Base-by-base conservation (phyloP, 768 basidiomycete species). In the Mycena maculata region DNA sequence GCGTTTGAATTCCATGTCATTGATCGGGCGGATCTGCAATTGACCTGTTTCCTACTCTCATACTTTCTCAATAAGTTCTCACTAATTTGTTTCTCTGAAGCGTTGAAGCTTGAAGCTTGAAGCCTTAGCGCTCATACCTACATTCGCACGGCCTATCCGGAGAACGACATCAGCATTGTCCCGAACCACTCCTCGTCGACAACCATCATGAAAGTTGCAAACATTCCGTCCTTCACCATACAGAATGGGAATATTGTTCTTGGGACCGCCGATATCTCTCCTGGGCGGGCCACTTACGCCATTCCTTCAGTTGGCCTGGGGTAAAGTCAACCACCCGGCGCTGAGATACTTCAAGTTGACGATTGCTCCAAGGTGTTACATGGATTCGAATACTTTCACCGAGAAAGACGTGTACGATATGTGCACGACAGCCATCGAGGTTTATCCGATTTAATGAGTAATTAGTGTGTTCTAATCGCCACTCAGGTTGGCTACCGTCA, bases 401-500 rank as follows among this genome's bases (percentile, higher is more conserved):
- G 45, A 52, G 23, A 54, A 53, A 28, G 47, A 71, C 28, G 63
- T 71, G 18, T 58, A 66, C 45, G 62, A 63, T n/a, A 68, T 68
- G 67, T 57, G 55, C 49, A 31, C 39, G 41, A 63, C 63, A 33
- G 67, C 67, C 12, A 63, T 69, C 54, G 50, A 61, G 41, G 47
- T 56, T 3, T 39, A 38, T 52, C n/a, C 33, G 11, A 25, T n/a
- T 8, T 16, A 61, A 25, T 8, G 9, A 20, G n/a, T 18, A n/a
- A 4, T 4, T 7, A 22, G 1, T 12, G 8, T 30, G 1, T 30
- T 28, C 20, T n/a, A 53, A 52, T 9, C 28, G 8, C n/a, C 36
- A 9, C 54, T 20, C 55, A 81, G 71, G 52, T 41, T 20, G 83
- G 83, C 4, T 84, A 84, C 72, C 72, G 78, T 10, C 81, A 81